phyloP scores from a whole-genome alignment of 176 grass and related monocot genomes.

The Ananas comosus region DNA sequence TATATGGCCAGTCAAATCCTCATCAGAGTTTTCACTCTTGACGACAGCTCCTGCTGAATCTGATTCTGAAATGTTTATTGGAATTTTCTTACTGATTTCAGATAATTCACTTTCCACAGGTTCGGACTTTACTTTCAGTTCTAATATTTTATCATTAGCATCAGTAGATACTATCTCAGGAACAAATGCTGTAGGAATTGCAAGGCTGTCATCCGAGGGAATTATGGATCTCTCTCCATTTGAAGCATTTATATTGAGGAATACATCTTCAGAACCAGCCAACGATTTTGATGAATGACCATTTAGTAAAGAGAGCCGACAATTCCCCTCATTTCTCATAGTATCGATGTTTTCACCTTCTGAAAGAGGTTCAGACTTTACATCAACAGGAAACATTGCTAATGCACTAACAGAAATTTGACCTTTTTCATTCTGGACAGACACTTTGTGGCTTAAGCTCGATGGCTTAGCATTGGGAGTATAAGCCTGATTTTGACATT shows the following conservation, averaged over 20 bases:
- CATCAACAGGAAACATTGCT: slow-evolving; percentile 13
- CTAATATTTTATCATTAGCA: slow-evolving; percentile 15
- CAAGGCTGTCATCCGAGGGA: not conserved
- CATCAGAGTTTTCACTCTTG: slow-evolving; percentile 10
- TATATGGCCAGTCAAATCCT: not conserved
- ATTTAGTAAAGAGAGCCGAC: slow-evolving; percentile 6
- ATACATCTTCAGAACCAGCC: not conserved
- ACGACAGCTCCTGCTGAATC: not conserved
- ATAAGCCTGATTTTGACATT: not conserved
- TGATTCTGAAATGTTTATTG: slow-evolving; percentile 8
- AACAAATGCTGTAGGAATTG: slow-evolving; percentile 9
- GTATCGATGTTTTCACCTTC: slow-evolving; percentile 15
- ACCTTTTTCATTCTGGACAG: not conserved
- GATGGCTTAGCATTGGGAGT: slow-evolving; percentile 7
- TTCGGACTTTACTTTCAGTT: slow-evolving; percentile 31
- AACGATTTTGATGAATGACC: not conserved
- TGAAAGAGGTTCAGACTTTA: slow-evolving; percentile 33
- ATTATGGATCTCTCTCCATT: not conserved
- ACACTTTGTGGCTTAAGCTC: slow-evolving; percentile 2
- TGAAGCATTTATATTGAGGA: not conserved
- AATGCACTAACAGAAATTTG: slow-evolving; percentile 8
- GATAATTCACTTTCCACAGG: slow-evolving; percentile 7
- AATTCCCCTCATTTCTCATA: slow-evolving; percentile 19
- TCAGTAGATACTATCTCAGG: slow-evolving; percentile 3
- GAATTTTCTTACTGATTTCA: slow-evolving; percentile 9